Base-by-base conservation (phyloP, 176 grass and related monocot species). In the Musa itinerans region DNA sequence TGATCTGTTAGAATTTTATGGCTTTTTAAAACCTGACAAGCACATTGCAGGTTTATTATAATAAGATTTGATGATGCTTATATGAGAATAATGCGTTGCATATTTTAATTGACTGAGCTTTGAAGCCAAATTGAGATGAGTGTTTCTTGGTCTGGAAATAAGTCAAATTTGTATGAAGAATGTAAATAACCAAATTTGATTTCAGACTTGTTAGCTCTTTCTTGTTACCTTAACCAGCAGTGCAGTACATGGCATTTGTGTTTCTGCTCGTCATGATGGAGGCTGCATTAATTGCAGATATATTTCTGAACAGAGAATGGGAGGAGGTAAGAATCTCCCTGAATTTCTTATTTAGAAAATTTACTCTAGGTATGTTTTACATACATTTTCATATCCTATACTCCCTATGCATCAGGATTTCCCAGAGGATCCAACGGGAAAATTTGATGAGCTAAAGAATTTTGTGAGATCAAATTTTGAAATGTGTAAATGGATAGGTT, bases 401-500 rank as follows among this genome's bases (percentile, higher is more conserved):
- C 74, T 77, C 65, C 17, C 17, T 73, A 78, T 82, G 2, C 48
- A 80, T 72, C 66, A 99, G 96, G 96, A 95, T 86, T 94, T 99
- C 48, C 95, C 96, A 7, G 43, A 82, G 76, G 96, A 95, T 22
- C 84, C 88, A 81, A 84, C 88, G 12, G 83, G 96, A 73, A 95
- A 92, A 74, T 99, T 99, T 78, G 77, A 86, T 50, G 91, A 94
- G 69, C 86, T 99, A 71, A 92, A 89, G 69, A 17, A 76, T 43
- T 99, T 99, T 24, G 61, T 99, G 9, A 84, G 51, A 79, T 86
- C 86, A 61, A 99, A 99, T 84, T 85, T 80, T 76, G 85, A 92
- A 29, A 89, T 92, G 61, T 99, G 96, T 57, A 83, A 95, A 94
- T 99, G 96, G 96, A 75, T 95, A 76, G 91, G 86, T n/a, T 70